Conservation (phyloP, 371 early-diverging fungal genomes). For the Mortierella sp. region DNA sequence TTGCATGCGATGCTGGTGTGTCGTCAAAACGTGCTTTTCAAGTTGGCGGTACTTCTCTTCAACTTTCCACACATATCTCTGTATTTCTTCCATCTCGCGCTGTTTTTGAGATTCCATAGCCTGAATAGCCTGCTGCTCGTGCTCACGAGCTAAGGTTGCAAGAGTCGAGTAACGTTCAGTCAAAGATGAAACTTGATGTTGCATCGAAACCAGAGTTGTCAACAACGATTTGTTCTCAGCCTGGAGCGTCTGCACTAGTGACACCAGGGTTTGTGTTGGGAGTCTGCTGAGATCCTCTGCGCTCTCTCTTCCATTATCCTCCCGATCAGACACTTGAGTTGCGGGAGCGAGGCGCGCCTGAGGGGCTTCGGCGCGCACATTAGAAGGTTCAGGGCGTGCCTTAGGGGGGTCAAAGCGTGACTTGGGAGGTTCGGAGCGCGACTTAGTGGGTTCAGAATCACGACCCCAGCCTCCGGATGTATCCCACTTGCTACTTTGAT, state of each 20-base stretch:
- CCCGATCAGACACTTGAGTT: slow-evolving; percentile 18
- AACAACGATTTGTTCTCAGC: slow-evolving; percentile 63
- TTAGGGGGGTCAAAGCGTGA: too few relatives aligned
- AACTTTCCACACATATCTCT: slow-evolving; percentile 59
- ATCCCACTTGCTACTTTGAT: too few relatives aligned
- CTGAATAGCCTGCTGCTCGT: slow-evolving; percentile 63
- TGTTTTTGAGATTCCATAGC: slow-evolving; percentile 64
- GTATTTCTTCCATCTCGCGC: slow-evolving; percentile 66
- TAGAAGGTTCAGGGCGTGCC: too few relatives aligned
- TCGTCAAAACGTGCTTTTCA: slow-evolving; percentile 42
- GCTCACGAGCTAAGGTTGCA: slow-evolving; percentile 63
- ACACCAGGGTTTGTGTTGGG: slow-evolving; percentile 49
- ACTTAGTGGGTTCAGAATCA: too few relatives aligned
- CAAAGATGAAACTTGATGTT: slow-evolving; percentile 66
- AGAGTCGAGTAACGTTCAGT: slow-evolving; percentile 62
- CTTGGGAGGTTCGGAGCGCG: too few relatives aligned
- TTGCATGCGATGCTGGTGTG: slow-evolving; percentile 47
- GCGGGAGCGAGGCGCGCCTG: neutral
- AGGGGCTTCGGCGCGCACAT: neutral
- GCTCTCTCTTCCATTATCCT: slow-evolving; percentile 23
- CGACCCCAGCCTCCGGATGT: too few relatives aligned
- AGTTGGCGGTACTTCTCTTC: slow-evolving; percentile 58
- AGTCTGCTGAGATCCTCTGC: slow-evolving; percentile 48
- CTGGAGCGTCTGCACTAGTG: slow-evolving; percentile 62
- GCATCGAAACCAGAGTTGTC: slow-evolving; percentile 61